phyloP scores from a whole-genome alignment of 805 yeast genomes.

The Maudiozyma pseudohumilis region DNA sequence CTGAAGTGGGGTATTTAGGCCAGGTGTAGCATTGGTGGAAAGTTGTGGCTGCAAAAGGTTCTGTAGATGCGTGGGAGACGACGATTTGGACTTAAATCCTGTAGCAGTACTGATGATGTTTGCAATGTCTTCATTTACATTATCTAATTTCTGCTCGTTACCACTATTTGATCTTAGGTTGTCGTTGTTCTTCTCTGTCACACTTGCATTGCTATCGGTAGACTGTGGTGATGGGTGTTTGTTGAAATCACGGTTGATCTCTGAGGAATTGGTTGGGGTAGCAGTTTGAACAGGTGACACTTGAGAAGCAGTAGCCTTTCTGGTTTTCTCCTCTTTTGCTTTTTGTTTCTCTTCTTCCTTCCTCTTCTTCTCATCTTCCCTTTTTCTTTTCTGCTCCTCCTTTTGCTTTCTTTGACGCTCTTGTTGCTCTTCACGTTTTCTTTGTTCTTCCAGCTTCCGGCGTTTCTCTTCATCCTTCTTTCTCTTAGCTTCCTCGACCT shows the following conservation, averaged over 20 bases:
- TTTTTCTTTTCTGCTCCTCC: slow-evolving; percentile 33
- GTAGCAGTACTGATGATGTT: slow-evolving; percentile 23
- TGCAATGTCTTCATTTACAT: slow-evolving; percentile 20
- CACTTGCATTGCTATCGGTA: too few species aligned
- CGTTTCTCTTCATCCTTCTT: slow-evolving; percentile 34
- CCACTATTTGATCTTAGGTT: too few species aligned
- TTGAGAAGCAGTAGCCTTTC: too few species aligned
- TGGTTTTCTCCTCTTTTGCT: slow-evolving; percentile 19
- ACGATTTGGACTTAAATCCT: slow-evolving; percentile 15
- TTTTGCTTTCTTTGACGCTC: slow-evolving; percentile 30
- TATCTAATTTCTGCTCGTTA: background rate
- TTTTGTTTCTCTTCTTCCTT: slow-evolving; percentile 20
- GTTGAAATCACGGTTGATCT: too few species aligned
- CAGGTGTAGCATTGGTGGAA: background rate
- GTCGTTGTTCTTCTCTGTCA: too few species aligned
- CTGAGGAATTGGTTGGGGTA: too few species aligned
- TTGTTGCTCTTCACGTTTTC: slow-evolving; percentile 34
- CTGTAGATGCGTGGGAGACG: slow-evolving; percentile 17
- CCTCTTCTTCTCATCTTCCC: slow-evolving; percentile 31
- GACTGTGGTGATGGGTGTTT: too few species aligned
- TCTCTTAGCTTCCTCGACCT: slow-evolving; percentile 33
- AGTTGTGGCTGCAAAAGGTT: slow-evolving; percentile 7
- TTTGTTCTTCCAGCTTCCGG: slow-evolving; percentile 33
- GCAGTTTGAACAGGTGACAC: too few species aligned
- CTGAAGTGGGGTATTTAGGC: background rate